Evolutionary conservation across 768 basidiomycete species (phyloP).

Genomic region (Lactarius tabidus): DNA sequence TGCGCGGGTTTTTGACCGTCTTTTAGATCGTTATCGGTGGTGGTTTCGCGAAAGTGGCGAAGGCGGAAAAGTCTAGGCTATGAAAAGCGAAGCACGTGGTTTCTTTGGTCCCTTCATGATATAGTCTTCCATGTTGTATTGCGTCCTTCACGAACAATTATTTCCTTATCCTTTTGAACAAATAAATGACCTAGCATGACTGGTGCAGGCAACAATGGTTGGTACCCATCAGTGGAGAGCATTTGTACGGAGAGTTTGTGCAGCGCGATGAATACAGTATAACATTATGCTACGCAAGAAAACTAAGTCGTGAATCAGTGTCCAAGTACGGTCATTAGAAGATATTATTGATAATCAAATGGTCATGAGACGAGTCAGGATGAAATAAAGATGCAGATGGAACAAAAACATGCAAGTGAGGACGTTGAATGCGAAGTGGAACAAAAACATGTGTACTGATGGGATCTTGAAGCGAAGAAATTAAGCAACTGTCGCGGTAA

Average conservation of each 20-base stretch:
- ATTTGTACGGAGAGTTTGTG: not conserved
- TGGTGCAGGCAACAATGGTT: no score
- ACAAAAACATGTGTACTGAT: not conserved
- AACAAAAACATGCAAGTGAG: not conserved
- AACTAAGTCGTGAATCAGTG: not conserved
- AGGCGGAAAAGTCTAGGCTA: constrained; percentile 9
- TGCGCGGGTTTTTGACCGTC: not conserved
- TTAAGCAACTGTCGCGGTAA: not conserved
- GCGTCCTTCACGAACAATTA: not conserved
- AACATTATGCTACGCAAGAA: not conserved
- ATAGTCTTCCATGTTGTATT: not conserved
- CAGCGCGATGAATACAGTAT: not conserved
- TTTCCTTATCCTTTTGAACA: not conserved
- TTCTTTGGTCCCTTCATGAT: not conserved
- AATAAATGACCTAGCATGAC: not conserved
- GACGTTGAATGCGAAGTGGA: not conserved
- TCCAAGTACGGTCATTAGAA: not conserved
- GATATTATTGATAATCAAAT: not conserved
- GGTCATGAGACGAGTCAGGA: not conserved
- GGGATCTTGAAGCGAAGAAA: not conserved
- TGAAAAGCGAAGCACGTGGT: not conserved
- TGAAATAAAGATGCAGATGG: not conserved
- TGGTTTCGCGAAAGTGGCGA: constrained; percentile 15
- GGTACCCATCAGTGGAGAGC: not conserved
- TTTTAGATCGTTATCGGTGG: constrained; percentile 19